These are phyloP conservation scores for Periconia sp. DNA, from an alignment of 2,329 filamentous ascomycete genomes.

Conservation along the genomic window DNA sequence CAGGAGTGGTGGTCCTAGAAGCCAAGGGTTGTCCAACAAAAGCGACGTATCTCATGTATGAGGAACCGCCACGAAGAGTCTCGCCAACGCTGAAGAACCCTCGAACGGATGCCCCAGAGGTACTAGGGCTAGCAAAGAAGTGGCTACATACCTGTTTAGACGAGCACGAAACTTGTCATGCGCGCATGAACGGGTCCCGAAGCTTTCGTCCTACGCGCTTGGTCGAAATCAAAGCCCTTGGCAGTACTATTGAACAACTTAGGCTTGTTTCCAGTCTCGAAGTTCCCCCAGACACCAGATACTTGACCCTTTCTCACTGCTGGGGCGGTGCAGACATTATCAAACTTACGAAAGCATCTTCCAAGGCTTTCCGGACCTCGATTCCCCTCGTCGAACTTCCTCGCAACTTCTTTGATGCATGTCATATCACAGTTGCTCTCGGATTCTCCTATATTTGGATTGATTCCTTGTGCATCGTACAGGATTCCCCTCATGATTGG, in stretches of 20 bases:
- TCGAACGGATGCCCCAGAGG: too few relatives aligned
- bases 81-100: too few relatives aligned
- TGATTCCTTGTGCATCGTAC: conserved; percentile 2
- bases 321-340: neutral
- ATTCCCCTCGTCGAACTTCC: neutral
- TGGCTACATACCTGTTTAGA: neutral
- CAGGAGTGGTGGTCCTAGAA: too few relatives aligned
- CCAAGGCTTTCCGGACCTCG: neutral
- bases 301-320: neutral
- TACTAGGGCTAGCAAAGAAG: too few relatives aligned
- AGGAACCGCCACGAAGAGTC: too few relatives aligned
- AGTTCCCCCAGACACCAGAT: neutral
- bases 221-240: neutral
- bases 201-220: neutral
- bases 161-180: neutral
- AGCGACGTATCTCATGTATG: too few relatives aligned
- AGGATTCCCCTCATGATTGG: neutral
- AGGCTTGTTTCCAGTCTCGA: neutral
- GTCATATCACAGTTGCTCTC: neutral
- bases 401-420: neutral
- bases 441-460: conserved; percentile 2
- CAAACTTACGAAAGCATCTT: neutral
- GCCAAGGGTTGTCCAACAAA: too few relatives aligned
- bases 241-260: neutral
- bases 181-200: neutral